Percentiles rank a stretch among this genome's conserved stretches.
Evolutionary conservation across 2,329 filamentous ascomycete species (phyloP).

Genomic region (Pseudogymnoascus sp.): DNA sequence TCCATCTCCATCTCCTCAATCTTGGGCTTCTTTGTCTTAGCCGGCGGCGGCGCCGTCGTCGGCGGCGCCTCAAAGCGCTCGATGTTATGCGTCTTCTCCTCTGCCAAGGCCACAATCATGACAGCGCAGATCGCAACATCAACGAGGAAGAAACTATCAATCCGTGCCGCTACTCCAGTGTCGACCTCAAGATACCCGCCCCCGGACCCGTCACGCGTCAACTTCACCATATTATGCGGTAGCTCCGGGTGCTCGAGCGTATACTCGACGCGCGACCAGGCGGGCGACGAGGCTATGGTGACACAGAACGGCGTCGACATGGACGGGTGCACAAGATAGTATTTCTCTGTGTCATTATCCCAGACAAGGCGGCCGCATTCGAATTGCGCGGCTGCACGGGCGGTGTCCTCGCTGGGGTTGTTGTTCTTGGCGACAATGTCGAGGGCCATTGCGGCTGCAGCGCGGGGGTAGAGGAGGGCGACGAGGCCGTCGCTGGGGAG

Average conservation of each 20-base stretch:
- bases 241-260: constrained; percentile 56
- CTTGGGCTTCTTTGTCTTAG: constrained; percentile 30
- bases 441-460: constrained; percentile 53
- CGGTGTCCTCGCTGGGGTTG: constrained; percentile 48
- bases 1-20: constrained; percentile 54
- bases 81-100: constrained; percentile 42
- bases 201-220: constrained; percentile 52
- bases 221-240: constrained; percentile 49
- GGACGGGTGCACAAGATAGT: constrained; percentile 56
- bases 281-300: constrained; percentile 47
- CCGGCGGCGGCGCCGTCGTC: constrained; percentile 17
- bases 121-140: constrained; percentile 54
- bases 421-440: constrained; percentile 32
- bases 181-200: constrained; percentile 51
- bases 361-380: constrained; percentile 66
- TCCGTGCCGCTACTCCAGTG: constrained; percentile 48
- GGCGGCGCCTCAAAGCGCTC: constrained; percentile 55
- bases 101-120: constrained; percentile 48
- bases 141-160: constrained; percentile 52
- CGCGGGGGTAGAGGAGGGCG: constrained; percentile 58
- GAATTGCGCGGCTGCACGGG: constrained; percentile 54
- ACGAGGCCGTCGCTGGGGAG: constrained; percentile 55
- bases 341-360: constrained; percentile 50
- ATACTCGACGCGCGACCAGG: constrained; percentile 54
- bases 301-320: constrained; percentile 56